Percentiles rank a stretch among this genome's conserved stretches.
Evolutionary conservation across 2,329 filamentous ascomycete species (phyloP).

Genomic region (Akanthomyces dipterigenus): DNA sequence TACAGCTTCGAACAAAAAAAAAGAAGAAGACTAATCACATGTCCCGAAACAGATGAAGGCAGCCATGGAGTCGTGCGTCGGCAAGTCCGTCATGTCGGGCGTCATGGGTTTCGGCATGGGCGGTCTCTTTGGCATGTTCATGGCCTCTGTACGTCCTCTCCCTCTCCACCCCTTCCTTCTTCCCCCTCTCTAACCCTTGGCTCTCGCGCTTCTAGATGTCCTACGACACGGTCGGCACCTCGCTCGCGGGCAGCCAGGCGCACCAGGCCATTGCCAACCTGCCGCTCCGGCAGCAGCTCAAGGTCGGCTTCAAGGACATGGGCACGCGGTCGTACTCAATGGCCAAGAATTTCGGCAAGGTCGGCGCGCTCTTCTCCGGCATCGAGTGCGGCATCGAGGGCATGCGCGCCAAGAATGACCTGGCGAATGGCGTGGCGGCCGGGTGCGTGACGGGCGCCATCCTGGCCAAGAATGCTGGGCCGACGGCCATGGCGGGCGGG

Average conservation of each 20-base stretch:
- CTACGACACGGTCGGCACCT: conserved; percentile 86
- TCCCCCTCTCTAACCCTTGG: background rate
- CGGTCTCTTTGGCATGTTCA: conserved; percentile 92
- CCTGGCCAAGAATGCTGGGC: conserved; percentile 78
- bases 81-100: conserved; percentile 83
- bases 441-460: conserved; percentile 90
- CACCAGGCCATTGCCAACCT: conserved; percentile 49
- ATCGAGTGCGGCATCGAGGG: conserved; percentile 97
- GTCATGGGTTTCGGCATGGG: conserved; percentile 93
- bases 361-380: conserved; percentile 83
- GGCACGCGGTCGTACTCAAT: conserved; percentile 72
- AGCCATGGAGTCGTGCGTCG: conserved; percentile 86
- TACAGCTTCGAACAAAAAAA: background rate
- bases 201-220: conserved; percentile 82
- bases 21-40: conserved; percentile 10
- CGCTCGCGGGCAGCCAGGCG: conserved; percentile 31
- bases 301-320: conserved; percentile 89
- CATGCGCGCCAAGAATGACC: conserved; percentile 85
- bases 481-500: conserved; percentile 79
- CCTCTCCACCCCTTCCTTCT: background rate
- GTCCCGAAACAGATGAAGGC: conserved; percentile 58
- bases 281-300: conserved; percentile 77
- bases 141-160: conserved; percentile 73
- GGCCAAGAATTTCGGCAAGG: conserved; percentile 91
- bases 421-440: conserved; percentile 78